Percentiles rank a stretch among this genome's conserved stretches.
These are phyloP conservation scores for Dalbergia cultrata DNA, from an alignment of 306 rosid species.

Conservation along the genomic window DNA sequence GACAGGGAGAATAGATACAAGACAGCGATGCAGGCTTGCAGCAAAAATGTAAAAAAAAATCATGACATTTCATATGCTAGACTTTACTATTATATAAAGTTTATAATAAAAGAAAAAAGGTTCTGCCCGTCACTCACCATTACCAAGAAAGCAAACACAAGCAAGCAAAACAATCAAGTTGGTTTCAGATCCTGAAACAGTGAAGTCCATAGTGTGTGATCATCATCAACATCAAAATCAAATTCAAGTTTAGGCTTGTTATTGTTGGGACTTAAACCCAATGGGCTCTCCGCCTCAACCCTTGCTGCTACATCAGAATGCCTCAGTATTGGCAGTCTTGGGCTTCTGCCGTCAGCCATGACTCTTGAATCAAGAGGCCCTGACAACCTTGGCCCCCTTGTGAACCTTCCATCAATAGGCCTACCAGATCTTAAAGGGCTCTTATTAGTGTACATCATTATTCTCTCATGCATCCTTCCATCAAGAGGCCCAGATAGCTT, in stretches of 20 bases:
- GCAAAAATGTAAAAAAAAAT: background rate
- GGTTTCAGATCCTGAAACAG: slow-evolving; percentile 92
- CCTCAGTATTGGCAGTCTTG: slow-evolving; percentile 40
- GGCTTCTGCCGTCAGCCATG: slow-evolving; percentile 50
- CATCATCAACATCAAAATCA: slow-evolving; percentile 58
- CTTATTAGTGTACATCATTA: slow-evolving; percentile 49
- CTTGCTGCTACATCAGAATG: slow-evolving; percentile 36
- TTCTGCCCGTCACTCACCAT: slow-evolving; percentile 39
- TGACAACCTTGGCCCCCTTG: slow-evolving; percentile 64
- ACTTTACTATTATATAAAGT: background rate
- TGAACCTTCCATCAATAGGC: slow-evolving; percentile 48
- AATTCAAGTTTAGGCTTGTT: slow-evolving; percentile 57
- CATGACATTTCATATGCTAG: slow-evolving; percentile 26
- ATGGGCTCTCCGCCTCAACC: slow-evolving; percentile 58
- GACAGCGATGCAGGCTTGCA: background rate
- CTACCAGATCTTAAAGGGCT: slow-evolving; percentile 54
- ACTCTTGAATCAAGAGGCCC: slow-evolving; percentile 57
- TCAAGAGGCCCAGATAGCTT: slow-evolving; percentile 87
- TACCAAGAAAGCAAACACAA: background rate
- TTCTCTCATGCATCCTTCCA: slow-evolving; percentile 64
- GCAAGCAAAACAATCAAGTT: slow-evolving; percentile 50
- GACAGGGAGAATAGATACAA: slow-evolving; percentile 21
- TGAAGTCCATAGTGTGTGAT: slow-evolving; percentile 77
- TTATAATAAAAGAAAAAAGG: background rate
- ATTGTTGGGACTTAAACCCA: slow-evolving; percentile 49